These are phyloP conservation scores for Monilinia fructigena DNA, from an alignment of 2,329 filamentous ascomycete species.

Conservation along the genomic window DNA sequence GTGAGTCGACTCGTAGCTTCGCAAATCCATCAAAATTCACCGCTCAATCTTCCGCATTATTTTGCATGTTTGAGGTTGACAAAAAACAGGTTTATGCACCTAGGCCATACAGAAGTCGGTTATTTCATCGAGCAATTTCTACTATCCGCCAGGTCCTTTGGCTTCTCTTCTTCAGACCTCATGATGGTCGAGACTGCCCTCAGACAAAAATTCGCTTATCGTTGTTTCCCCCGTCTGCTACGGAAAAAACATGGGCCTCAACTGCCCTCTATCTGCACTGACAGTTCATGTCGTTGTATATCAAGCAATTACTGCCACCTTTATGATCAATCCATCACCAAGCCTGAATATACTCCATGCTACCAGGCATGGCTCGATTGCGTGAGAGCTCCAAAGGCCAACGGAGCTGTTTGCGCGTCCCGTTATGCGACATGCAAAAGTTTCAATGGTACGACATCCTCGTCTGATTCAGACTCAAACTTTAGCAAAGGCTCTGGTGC, in stretches of 20 bases:
- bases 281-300: slow-evolving; percentile 49
- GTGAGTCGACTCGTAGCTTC: slow-evolving; percentile 25
- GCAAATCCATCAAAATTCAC: neutral
- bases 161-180: slow-evolving; percentile 55
- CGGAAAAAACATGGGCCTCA: slow-evolving; percentile 47
- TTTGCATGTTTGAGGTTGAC: neutral
- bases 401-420: neutral
- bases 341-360: slow-evolving; percentile 18
- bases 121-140: slow-evolving; percentile 62
- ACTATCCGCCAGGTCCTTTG: slow-evolving; percentile 56
- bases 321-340: slow-evolving; percentile 41
- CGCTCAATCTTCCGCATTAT: neutral
- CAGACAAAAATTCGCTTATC: slow-evolving; percentile 50
- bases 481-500: neutral
- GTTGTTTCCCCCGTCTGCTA: slow-evolving; percentile 49
- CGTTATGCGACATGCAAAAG: neutral
- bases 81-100: slow-evolving; percentile 52
- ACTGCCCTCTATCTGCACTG: slow-evolving; percentile 57
- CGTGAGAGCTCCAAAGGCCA: neutral
- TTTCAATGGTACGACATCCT: neutral
- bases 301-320: slow-evolving; percentile 47
- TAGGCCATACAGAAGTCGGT: slow-evolving; percentile 50
- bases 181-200: slow-evolving; percentile 50
- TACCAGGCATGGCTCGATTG: neutral
- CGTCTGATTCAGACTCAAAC: neutral